Conservation (phyloP, 805 yeast genomes). For the Tetrapisispora namnaoensis region DNA sequence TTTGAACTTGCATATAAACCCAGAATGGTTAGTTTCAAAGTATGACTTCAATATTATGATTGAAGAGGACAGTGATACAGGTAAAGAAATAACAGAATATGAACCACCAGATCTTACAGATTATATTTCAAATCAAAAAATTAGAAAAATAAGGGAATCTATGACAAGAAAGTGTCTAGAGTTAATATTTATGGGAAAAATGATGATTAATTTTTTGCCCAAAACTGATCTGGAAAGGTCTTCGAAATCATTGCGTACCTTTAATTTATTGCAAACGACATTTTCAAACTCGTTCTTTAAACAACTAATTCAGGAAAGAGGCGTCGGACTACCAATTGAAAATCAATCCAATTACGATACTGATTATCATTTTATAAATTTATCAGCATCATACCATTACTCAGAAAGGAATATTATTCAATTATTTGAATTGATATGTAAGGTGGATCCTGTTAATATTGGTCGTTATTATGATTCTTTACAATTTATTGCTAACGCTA, state of each 20-base stretch:
- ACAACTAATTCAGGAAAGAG: slow-evolving; percentile 27
- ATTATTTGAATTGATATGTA: slow-evolving; percentile 35
- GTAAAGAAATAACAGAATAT: slow-evolving; percentile 22
- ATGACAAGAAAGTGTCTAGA: slow-evolving; percentile 48
- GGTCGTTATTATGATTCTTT: slow-evolving; percentile 54
- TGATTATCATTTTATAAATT: slow-evolving; percentile 32
- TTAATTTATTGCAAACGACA: slow-evolving; percentile 20
- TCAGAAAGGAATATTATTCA: slow-evolving; percentile 38
- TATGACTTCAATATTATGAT: slow-evolving; percentile 35
- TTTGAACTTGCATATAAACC: slow-evolving; percentile 48
- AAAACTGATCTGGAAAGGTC: slow-evolving; percentile 5
- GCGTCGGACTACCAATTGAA: slow-evolving; percentile 3
- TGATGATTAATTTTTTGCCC: slow-evolving; percentile 16
- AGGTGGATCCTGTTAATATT: slow-evolving; percentile 35
- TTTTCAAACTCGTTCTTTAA: slow-evolving; percentile 22
- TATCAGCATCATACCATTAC: slow-evolving; percentile 43
- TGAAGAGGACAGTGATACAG: slow-evolving; percentile 20
- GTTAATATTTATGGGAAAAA: slow-evolving; percentile 36
- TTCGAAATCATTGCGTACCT: slow-evolving; percentile 19
- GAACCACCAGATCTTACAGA: slow-evolving; percentile 41
- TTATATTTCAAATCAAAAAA: slow-evolving; percentile 24
- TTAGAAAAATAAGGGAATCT: slow-evolving; percentile 35
- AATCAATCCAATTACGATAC: slow-evolving; percentile 11
- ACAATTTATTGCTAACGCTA: slow-evolving; percentile 38
- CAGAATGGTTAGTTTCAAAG: slow-evolving; percentile 39